These are phyloP conservation scores for Globisporangium perplexum DNA, from an alignment of 352 stramenopile genomes.

Conservation along the genomic window DNA sequence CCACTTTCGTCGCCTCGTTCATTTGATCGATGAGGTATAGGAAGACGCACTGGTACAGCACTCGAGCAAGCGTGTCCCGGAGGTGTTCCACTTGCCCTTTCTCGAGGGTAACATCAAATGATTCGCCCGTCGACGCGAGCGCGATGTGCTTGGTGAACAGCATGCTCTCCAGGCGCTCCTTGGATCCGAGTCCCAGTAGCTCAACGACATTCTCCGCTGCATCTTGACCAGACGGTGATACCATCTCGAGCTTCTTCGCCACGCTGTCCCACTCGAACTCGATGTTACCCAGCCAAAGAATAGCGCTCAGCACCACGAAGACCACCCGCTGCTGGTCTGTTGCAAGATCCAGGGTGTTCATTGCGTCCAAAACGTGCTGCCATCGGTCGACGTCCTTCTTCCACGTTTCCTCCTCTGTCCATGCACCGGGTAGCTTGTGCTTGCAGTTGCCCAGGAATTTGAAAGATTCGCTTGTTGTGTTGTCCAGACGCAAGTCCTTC, in stretches of 20 bases:
- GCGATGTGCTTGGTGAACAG: conserved; percentile 42
- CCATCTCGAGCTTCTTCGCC: conserved; percentile 24
- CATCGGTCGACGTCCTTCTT: conserved; percentile 66
- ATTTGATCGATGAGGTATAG: conserved; percentile 34
- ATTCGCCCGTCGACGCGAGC: conserved; percentile 41
- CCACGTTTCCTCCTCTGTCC: conserved; percentile 27
- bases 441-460: conserved; percentile 37
- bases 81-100: conserved; percentile 38
- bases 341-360: conserved; percentile 38
- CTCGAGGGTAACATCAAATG: conserved; percentile 45
- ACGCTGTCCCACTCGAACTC: conserved; percentile 26
- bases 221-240: conserved; percentile 11
- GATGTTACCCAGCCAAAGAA: conserved; percentile 72
- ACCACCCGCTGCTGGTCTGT: conserved; percentile 36
- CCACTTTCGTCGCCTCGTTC: conserved; percentile 36
- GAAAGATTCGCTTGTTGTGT: conserved; percentile 32
- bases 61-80: conserved; percentile 45
- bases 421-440: conserved; percentile 23
- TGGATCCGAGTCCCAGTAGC: conserved; percentile 26
- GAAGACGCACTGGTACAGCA: conserved; percentile 57
- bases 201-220: conserved; percentile 22
- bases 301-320: conserved; percentile 57
- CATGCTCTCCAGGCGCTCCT: conserved; percentile 27
- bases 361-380: conserved; percentile 43
- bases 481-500: conserved; percentile 37